phyloP scores from a whole-genome alignment of 305 asterid species.

The Withania somnifera region DNA sequence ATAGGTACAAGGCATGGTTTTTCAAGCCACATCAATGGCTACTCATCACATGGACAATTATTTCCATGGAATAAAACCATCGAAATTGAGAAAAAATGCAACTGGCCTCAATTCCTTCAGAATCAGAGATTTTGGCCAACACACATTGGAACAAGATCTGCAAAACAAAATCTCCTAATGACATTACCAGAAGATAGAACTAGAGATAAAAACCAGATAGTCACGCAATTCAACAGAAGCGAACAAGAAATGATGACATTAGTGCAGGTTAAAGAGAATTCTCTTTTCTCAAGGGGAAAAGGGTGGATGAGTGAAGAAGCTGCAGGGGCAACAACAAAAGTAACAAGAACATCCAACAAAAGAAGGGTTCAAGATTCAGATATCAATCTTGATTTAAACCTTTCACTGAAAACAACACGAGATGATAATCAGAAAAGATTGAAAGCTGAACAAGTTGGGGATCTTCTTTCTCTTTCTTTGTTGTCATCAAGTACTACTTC shows the following conservation, averaged over 20 bases:
- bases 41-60: background rate
- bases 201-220: constrained; percentile 1
- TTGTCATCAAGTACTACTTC: constrained; percentile 22
- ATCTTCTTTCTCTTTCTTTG: constrained; percentile 36
- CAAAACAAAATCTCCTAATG: constrained; percentile 10
- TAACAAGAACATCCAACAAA: constrained; percentile 21
- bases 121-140: constrained; percentile 23
- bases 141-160: constrained; percentile 6
- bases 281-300: background rate
- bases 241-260: constrained; percentile 12
- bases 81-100: constrained; percentile 17
- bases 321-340: background rate
- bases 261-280: background rate
- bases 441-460: constrained; percentile 8
- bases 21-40: constrained; percentile 8
- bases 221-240: background rate
- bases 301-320: background rate
- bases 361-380: constrained; percentile 28
- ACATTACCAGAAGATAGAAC: background rate
- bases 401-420: constrained; percentile 33
- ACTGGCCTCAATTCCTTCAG: background rate
- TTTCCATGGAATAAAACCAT: constrained; percentile 18
- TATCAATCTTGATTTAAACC: constrained; percentile 51
- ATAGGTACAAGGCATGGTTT: constrained; percentile 15
- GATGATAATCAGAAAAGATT: constrained; percentile 5